Base-by-base conservation (phyloP, 2,329 filamentous ascomycete species). In the Pseudogymnoascus sp. region DNA sequence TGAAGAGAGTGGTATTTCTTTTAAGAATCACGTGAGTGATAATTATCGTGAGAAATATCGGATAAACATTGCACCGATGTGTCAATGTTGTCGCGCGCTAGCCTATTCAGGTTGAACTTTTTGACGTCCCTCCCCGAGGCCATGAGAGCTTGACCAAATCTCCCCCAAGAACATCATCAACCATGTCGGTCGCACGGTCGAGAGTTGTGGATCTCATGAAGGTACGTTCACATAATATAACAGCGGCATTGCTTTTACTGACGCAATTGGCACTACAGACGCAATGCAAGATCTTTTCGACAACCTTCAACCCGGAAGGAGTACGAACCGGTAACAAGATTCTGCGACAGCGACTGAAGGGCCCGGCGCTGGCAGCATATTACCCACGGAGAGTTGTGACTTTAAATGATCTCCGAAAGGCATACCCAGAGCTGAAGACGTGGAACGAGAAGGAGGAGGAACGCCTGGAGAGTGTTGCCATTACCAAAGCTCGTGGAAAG, bases 231-330 rank as follows among this genome's bases (percentile, higher is more conserved):
- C 14, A 40, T 2, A 14, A 42, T 63, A n/a, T 11, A 14, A 25
- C 18, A 14, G 46, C 38, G 23, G 23, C 16, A 25, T 11, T 2
- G n/a, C 8, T 28, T 8, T 38, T 65, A 34, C 69, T 42, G 16
- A n/a, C 42, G 16, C 12, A 14, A 8, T 65, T 67, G 42, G 66
- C 38, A 56, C 3, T 77, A 49, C 70, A 97, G 93, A 84, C 85
- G 73, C 92, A 93, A 88, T 96, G 91, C 82, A 86, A 88, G 75
- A 85, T 97, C 79, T 99, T 97, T 81, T 88, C 88, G 72, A 90
- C 89, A 60, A 93, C 88, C 62, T 97, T 87, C 81, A 99, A 99
- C 77, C 95, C 95, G 25, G 83, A 91, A 63, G 81, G 87, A 69
- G 76, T 89, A 66, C 90, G 95, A 66, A 85, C 91, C 69, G 95